A percentile compares a stretch with the other conserved stretches of the same genome.
phyloP scores from a whole-genome alignment of 805 yeast species.

The Dipodascus albidus region DNA sequence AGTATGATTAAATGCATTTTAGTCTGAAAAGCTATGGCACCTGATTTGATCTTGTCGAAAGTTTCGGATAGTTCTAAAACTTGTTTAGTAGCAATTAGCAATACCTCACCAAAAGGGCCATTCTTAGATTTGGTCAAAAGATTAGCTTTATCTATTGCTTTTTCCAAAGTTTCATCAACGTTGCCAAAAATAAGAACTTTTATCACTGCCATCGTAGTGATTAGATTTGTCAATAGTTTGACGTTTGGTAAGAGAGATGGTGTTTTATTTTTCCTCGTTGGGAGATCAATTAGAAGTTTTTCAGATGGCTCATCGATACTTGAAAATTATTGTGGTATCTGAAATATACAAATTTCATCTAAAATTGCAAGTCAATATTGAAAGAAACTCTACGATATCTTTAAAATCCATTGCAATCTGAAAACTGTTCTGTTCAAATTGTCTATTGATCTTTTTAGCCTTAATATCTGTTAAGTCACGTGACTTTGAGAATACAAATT shows the following conservation, averaged over 20 bases:
- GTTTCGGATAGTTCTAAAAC: neutral
- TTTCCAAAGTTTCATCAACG: slow-evolving; percentile 1
- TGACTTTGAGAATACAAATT: no score
- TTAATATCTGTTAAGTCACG: no score
- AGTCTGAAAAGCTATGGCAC: neutral
- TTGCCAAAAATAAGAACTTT: slow-evolving; percentile 15
- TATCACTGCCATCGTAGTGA: neutral
- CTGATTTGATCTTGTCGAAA: neutral
- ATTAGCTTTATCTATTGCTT: slow-evolving; percentile 8
- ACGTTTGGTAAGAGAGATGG: neutral
- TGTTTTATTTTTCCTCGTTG: neutral
- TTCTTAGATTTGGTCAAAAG: slow-evolving; percentile 8
- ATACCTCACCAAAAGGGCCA: slow-evolving; percentile 13
- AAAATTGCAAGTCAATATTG: neutral
- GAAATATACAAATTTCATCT: no score
- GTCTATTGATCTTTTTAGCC: no score
- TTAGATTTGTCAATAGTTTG: no score
- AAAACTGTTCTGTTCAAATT: no score
- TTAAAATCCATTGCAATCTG: no score
- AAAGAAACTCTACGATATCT: neutral
- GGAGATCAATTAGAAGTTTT: neutral
- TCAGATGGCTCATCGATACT: neutral
- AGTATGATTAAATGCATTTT: neutral
- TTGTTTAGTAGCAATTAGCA: neutral
- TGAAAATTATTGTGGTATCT: no score